Evolutionary conservation across 2,329 filamentous ascomycete genomes (phyloP), one percentile per base, ranked within the genome.

Genomic region (Drechslerella dactyloides): DNA sequence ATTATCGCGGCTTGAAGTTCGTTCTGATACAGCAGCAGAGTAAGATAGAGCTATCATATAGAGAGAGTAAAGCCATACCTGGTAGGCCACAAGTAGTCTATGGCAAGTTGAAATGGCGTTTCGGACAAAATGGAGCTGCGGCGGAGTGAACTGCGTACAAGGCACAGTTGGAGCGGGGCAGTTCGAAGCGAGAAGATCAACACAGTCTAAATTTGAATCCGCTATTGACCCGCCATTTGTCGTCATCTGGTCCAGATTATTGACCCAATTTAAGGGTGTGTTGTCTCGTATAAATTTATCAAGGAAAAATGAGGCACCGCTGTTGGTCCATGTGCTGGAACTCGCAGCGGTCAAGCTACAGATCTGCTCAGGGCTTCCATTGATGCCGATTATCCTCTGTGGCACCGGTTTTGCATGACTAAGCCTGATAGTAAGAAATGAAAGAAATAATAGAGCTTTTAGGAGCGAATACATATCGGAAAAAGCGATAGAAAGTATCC

Each of bases 121-220:
- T 40, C 59, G 53, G 23, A 70, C 54, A 17, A 59, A 64, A 4
- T 23, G 58, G 30, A 63, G 21, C 27, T 53, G 40, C 2, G 66
- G 66, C 1, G 66, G 66, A 7, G 53, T 70, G 21, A 70, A 70
- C 3, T 46, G 30, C 3, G 35, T 19, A 23, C 66, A 59, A 2
- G 30, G 58, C 21, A 63, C 57, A 56, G 48, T 52, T 5, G 66
- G 66, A 7, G 66, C 55, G 15, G 30, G 58, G 21, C 66, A 70
- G 50, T 64, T 70, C 44, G 58, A 53, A 15, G 65, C 48, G 1
- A 23, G 46, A 10, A 70, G 46, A 51, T 70, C 54, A 35, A 46
- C 55, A 30, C 66, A 70, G 8, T 59, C 58, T 6, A 63, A 17
- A 33, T 63, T 70, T 17, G 66, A 70, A 50, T 63, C 54, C 5